Base-by-base conservation (phyloP, 192 early-diverging fungal genomes). In the Entophlyctis helioformis region DNA sequence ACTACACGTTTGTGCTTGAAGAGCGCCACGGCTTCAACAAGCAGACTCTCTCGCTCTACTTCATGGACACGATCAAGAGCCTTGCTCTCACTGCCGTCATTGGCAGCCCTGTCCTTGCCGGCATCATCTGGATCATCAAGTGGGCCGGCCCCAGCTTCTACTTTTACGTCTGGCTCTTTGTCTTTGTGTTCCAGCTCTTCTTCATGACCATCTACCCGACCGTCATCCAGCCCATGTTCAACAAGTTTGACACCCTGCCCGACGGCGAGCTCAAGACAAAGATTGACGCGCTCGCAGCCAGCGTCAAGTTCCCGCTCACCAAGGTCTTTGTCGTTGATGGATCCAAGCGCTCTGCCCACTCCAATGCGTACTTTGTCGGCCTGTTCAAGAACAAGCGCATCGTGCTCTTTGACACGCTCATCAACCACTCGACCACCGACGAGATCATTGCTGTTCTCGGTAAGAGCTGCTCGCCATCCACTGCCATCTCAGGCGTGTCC, bases 331-430 rank as follows among this genome's bases (percentile, higher is more conserved):
- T 93, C n/a, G 83, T 97, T 61, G 94, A 97, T 58, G 91, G 91
- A 13, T 53, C 81, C 54, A 90, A 85, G 60, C 77, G 91, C 18
- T 87, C 82, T 1, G 63, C 84, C 19, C 94, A 97, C 59, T 89
- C 85, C 42, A 95, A 97, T 57, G 94, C 94, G 0, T 97, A 97
- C 56, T 91, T 97, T 59, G 89, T 83, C 53, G 91, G 94, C 0
- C 88, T 97, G 45, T 89, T 87, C 54, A 87, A 88, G 62, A 90
- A 90, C 71, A 97, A 97, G 71, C 83, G 89, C 36, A 97, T 97
- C 51, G 91, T 97, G 2, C 50, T 97, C 15, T 97, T 66, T 59
- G 94, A 97, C 58, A 98, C 91, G 2, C 71, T 98, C 34, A 62
- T 98, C 43, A 75, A 89, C 11, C 87, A 95, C 38, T 75, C 75